Evolutionary conservation across 768 basidiomycete species (phyloP).

Genomic region (Trametes coccinea): DNA sequence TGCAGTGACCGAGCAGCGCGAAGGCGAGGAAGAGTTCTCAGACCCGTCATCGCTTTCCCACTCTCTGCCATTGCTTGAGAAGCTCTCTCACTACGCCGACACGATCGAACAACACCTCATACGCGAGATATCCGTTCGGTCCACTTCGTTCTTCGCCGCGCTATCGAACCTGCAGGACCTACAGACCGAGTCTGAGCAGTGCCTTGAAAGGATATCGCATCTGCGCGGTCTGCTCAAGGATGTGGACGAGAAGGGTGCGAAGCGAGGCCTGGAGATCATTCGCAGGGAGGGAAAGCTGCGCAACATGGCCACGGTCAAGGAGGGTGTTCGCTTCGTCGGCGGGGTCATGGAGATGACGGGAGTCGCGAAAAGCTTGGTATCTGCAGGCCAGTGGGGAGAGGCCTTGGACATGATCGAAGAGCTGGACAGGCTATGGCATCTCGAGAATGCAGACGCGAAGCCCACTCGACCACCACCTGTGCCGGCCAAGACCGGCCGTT

Average conservation of each 20-base stretch:
- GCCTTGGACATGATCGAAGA: conserved; percentile 76
- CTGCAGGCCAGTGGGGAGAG: conserved; percentile 84
- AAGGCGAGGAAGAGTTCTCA: conserved; percentile 36
- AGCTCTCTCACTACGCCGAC: conserved; percentile 89
- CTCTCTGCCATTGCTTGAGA: conserved; percentile 79
- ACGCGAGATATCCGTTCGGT: conserved; percentile 86
- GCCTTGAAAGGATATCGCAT: conserved; percentile 71
- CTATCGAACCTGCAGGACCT: conserved; percentile 92
- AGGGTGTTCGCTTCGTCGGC: conserved; percentile 62
- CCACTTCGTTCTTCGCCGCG: conserved; percentile 94
- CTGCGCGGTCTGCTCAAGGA: conserved; percentile 72
- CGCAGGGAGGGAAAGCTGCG: conserved; percentile 60
- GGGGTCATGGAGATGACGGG: conserved; percentile 78
- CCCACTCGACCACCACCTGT: conserved; percentile 6
- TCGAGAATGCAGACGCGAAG: not conserved
- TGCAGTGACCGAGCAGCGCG: conserved; percentile 61
- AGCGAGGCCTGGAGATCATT: conserved; percentile 77
- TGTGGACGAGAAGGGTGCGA: conserved; percentile 75
- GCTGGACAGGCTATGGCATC: conserved; percentile 59
- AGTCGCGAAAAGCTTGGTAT: conserved; percentile 72
- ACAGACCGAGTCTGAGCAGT: conserved; percentile 84
- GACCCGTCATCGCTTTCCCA: conserved; percentile 67
- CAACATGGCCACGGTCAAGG: conserved; percentile 59
- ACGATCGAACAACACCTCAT: conserved; percentile 93
- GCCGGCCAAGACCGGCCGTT: conserved; percentile 15